A percentile compares a stretch with the other conserved stretches of the same genome.
Evolutionary conservation across 805 yeast genomes (phyloP).

Genomic region (Lachancea sp.): DNA sequence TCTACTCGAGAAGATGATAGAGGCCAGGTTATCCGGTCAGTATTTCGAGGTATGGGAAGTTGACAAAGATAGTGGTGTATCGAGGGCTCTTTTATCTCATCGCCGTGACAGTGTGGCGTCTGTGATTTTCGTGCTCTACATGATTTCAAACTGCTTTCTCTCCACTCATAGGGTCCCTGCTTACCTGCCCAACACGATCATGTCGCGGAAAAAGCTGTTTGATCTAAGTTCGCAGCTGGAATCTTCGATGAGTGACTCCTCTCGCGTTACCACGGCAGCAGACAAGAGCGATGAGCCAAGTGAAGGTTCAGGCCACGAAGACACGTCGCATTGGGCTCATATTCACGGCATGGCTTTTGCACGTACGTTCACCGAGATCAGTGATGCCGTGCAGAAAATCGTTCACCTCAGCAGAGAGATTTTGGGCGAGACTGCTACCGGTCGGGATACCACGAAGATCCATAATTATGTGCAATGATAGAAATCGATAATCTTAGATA

Average conservation of each 20-base stretch:
- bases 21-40: constrained; percentile 44
- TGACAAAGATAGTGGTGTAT: constrained; percentile 35
- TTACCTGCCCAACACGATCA: constrained; percentile 41
- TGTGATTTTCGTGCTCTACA: constrained; percentile 38
- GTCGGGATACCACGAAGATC: neutral
- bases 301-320: constrained; percentile 7
- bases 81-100: constrained; percentile 36
- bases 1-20: constrained; percentile 39
- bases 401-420: constrained; percentile 36
- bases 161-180: constrained; percentile 35
- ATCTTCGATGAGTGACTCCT: constrained; percentile 3
- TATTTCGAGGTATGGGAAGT: constrained; percentile 42
- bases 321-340: constrained; percentile 39
- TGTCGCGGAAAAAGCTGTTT: constrained; percentile 38
- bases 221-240: constrained; percentile 36
- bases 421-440: constrained; percentile 37
- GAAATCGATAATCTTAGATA: too few relatives aligned
- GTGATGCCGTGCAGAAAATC: constrained; percentile 37
- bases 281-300: neutral
- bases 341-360: constrained; percentile 47
- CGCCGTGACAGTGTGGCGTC: constrained; percentile 45
- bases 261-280: constrained; percentile 1
- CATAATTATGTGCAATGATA: neutral
- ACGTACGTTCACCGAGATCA: constrained; percentile 41
- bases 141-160: constrained; percentile 39